Evolutionary conservation across 257 asterid species (phyloP).

Genomic region (Striga asiatica): DNA sequence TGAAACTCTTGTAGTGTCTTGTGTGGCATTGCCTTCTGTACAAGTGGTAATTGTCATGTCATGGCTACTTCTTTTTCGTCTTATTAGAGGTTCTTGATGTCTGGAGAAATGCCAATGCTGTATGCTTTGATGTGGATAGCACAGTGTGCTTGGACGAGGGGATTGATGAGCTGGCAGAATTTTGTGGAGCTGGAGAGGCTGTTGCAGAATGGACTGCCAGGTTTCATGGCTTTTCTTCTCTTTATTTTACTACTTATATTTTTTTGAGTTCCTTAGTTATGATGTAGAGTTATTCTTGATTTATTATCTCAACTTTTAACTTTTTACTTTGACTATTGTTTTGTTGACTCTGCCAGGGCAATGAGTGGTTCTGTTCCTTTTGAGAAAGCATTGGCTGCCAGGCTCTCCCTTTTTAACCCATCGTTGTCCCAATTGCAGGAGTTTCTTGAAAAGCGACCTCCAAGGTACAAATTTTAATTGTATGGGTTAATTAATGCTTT

Average conservation of each 20-base stretch:
- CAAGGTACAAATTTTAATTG: conserved; percentile 37
- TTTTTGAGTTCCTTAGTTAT: neutral
- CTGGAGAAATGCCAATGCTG: conserved; percentile 67
- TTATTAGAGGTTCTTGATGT: conserved; percentile 61
- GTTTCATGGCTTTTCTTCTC: conserved; percentile 17
- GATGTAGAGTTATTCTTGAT: neutral
- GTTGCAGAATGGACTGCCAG: conserved; percentile 94
- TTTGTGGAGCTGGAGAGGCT: conserved; percentile 93
- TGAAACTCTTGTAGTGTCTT: conserved; percentile 34
- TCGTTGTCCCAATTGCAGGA: conserved; percentile 61
- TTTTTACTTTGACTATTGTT: neutral
- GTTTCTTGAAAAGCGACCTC: conserved; percentile 66
- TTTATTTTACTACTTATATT: no score
- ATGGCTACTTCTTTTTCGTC: conserved; percentile 19
- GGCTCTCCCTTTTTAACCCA: conserved; percentile 68
- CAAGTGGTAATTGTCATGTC: conserved; percentile 1
- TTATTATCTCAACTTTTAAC: neutral
- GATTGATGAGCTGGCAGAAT: conserved; percentile 88
- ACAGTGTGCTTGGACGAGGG: conserved; percentile 94
- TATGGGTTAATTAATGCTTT: no score
- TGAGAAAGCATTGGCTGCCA: conserved; percentile 87
- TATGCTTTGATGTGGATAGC: conserved; percentile 95
- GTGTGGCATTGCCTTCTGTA: conserved; percentile 17
- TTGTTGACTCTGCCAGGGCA: conserved; percentile 46
- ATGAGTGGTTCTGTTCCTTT: conserved; percentile 97